phyloP scores from a whole-genome alignment of 176 grass and related monocot species.

The Lolium perenne region DNA sequence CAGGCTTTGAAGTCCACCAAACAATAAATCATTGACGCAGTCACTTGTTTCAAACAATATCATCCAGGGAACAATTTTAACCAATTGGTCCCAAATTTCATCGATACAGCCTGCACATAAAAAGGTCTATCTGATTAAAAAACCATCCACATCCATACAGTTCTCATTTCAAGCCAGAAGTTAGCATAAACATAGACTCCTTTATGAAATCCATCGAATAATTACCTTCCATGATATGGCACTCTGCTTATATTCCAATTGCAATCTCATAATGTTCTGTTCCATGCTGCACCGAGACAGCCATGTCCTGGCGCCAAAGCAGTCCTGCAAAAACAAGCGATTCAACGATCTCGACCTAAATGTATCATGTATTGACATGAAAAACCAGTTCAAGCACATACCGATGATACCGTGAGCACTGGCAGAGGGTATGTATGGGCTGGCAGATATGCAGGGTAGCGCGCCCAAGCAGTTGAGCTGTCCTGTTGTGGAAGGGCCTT shows the following conservation, averaged over 20 bases:
- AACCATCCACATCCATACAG: not conserved
- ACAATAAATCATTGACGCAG: not conserved
- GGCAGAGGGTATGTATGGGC: not conserved
- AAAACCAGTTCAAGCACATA: conserved; percentile 18
- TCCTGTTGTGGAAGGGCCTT: conserved; percentile 17
- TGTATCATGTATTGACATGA: not conserved
- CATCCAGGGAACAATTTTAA: not conserved
- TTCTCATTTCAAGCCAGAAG: not conserved
- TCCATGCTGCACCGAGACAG: not conserved
- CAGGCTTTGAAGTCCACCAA: not conserved
- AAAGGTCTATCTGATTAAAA: not conserved
- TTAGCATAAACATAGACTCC: not conserved
- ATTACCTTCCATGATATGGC: conserved; percentile 26
- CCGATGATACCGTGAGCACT: not conserved
- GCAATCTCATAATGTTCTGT: not conserved
- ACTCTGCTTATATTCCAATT: conserved; percentile 20
- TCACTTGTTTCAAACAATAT: not conserved
- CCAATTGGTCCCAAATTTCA: not conserved
- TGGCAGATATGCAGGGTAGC: not conserved
- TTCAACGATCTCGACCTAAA: not conserved
- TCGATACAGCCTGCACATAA: conserved; percentile 16
- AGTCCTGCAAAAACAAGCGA: not conserved
- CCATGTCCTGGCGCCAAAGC: not conserved
- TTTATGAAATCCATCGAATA: not conserved
- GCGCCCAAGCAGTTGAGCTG: conserved; percentile 1